Conservation (phyloP, 2,329 filamentous ascomycete species). For the Cladosporium cucumerinum region DNA sequence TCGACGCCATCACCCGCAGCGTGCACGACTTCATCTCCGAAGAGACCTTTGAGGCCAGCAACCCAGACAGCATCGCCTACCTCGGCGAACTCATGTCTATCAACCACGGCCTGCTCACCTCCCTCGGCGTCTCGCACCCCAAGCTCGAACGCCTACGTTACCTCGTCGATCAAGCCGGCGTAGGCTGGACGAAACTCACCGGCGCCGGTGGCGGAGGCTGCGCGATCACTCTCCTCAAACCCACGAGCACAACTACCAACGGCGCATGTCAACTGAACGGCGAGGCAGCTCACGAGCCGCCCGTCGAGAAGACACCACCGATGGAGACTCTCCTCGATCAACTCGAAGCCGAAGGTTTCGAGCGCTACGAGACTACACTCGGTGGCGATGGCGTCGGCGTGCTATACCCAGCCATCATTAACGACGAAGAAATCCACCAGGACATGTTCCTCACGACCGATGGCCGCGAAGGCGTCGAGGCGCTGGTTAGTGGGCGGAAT, state of each 20-base stretch:
- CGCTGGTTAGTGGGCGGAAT: conserved; percentile 62
- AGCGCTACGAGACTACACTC: conserved; percentile 82
- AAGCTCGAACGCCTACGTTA: conserved; percentile 88
- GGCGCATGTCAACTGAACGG: conserved; percentile 23
- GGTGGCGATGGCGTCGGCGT: conserved; percentile 93
- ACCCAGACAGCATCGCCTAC: conserved; percentile 62
- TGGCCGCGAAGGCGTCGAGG: conserved; percentile 80
- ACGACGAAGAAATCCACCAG: conserved; percentile 90
- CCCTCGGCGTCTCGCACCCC: conserved; percentile 90
- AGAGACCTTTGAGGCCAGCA: conserved; percentile 65
- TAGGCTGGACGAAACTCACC: conserved; percentile 97
- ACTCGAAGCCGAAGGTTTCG: conserved; percentile 62
- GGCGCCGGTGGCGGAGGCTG: conserved; percentile 94
- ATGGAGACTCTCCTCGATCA: conserved; percentile 62
- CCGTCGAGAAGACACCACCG: conserved; percentile 18
- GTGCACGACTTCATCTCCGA: conserved; percentile 52
- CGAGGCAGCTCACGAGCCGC: conserved; percentile 19
- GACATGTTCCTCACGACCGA: conserved; percentile 83
- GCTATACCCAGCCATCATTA: conserved; percentile 85
- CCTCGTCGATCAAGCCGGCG: conserved; percentile 79
- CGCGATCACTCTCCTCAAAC: conserved; percentile 84
- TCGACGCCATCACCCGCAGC: conserved; percentile 67
- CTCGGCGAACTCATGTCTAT: conserved; percentile 87
- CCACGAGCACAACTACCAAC: conserved; percentile 42
- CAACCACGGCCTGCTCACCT: conserved; percentile 89